Evolutionary conservation across 306 rosid species (phyloP), one percentile per base, ranked within the genome.

Genomic region (Quercus variabilis): DNA sequence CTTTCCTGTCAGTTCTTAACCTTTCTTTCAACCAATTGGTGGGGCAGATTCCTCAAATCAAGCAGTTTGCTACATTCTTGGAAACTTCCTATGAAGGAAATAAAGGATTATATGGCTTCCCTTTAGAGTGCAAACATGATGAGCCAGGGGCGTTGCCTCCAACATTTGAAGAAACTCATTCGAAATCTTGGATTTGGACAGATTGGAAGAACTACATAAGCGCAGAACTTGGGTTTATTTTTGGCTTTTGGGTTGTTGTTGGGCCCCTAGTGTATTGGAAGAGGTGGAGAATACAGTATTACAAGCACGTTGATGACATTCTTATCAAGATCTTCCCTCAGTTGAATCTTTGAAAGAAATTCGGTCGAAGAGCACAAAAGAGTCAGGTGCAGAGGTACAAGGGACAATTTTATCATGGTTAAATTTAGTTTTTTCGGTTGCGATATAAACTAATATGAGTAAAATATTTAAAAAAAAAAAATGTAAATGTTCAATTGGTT

Each of bases 61-160:
- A 82, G 19, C 92, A 86, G 52, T 55, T 88, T 18, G 78, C 58
- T n/a, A 25, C 89, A 54, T 89, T 89, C 55, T 19, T n/a, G 18
- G 41, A 25, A 55, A 31, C 28, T 68, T 85, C 85, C 1, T 89
- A 73, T 5, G 7, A 1, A 62, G 87, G 90, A 0, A 89, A 89
- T 5, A 13, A 65, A 8, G 82, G 78, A 25, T 9, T 85, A 59
- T 87, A 64, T 56, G 86, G 89, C 1, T 79, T 77, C 20, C 87
- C 86, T 4, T 38, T 15, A 65, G 10, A 30, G 33, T 65, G 71
- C 23, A 13, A 20, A 78, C 83, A 67, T 10, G 5, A 13, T 20
- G 6, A 19, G 20, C 9, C 5, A 21, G 10, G 5, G 3, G 1
- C 30, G 3, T 28, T 28, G 23, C 23, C n/a, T 58, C 26, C 38